Conservation (phyloP, 2,329 filamentous ascomycete species). For the Cordyceps tenuipes region DNA sequence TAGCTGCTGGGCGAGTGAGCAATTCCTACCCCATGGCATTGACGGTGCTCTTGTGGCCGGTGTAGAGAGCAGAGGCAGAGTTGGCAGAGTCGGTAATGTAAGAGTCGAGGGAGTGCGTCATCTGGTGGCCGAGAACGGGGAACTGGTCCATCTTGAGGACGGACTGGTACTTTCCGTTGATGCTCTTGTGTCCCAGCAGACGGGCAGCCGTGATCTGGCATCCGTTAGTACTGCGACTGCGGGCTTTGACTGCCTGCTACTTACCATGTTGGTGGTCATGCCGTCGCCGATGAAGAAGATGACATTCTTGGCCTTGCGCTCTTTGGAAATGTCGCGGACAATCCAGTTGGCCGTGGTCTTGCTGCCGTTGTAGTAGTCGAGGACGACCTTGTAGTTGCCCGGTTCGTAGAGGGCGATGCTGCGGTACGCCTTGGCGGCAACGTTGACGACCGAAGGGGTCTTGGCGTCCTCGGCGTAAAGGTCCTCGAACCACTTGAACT, state of each 20-base stretch:
- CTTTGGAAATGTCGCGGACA: constrained; percentile 60
- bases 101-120: constrained; percentile 77
- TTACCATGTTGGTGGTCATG: constrained; percentile 64
- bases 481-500: constrained; percentile 79
- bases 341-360: constrained; percentile 68
- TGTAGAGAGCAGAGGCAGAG: constrained; percentile 72
- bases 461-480: constrained; percentile 67
- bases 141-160: constrained; percentile 73
- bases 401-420: constrained; percentile 69
- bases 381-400: constrained; percentile 67
- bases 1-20: background rate
- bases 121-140: constrained; percentile 78
- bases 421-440: constrained; percentile 71
- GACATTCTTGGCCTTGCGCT: constrained; percentile 75
- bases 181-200: constrained; percentile 69
- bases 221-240: constrained; percentile 11
- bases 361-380: constrained; percentile 66
- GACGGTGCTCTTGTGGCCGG: constrained; percentile 75
- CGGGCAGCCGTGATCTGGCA: constrained; percentile 62
- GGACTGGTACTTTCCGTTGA: constrained; percentile 78
- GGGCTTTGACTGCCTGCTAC: constrained; percentile 2
- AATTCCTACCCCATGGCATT: constrained; percentile 61
- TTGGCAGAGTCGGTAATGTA: constrained; percentile 87
- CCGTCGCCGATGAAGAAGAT: constrained; percentile 75
- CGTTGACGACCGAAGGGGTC: constrained; percentile 66